These are phyloP conservation scores for Talaromyces amestolkiae DNA, from an alignment of 2,329 filamentous ascomycete genomes.

Conservation along the genomic window DNA sequence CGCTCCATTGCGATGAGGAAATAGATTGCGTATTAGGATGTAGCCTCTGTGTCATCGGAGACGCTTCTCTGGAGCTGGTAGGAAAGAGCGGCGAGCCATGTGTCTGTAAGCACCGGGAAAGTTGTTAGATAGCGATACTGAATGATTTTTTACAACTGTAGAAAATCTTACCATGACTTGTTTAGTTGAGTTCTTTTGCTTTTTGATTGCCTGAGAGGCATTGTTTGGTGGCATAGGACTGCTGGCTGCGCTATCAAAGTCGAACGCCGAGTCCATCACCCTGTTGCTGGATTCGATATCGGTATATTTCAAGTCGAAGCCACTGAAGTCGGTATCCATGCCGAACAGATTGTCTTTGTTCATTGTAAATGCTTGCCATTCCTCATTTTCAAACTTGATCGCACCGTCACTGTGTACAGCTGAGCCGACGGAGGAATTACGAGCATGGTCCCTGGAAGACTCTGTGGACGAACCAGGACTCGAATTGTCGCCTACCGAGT, in stretches of 20 bases:
- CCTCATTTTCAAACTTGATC: conserved; percentile 35
- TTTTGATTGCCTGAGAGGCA: conserved; percentile 25
- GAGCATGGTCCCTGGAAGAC: conserved; percentile 41
- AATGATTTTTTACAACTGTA: not conserved
- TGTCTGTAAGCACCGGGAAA: conserved; percentile 22
- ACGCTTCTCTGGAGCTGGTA: conserved; percentile 36
- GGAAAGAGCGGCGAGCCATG: conserved; percentile 34
- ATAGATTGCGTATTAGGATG: conserved; percentile 32
- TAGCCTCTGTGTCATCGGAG: conserved; percentile 33
- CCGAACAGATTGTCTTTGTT: conserved; percentile 43
- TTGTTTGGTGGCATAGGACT: conserved; percentile 44
- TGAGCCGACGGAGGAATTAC: conserved; percentile 42
- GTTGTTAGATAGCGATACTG: not conserved
- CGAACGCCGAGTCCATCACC: conserved; percentile 49
- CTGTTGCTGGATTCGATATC: conserved; percentile 48
- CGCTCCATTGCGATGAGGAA: conserved; percentile 38
- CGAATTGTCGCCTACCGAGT: conserved; percentile 45
- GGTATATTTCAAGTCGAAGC: conserved; percentile 25
- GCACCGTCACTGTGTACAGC: conserved; percentile 38
- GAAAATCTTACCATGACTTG: not conserved
- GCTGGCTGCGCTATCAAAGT: conserved; percentile 49
- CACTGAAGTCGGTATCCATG: conserved; percentile 34
- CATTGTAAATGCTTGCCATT: conserved; percentile 38
- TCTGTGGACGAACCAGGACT: conserved; percentile 45
- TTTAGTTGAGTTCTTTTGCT: conserved; percentile 19